Evolutionary conservation across 768 basidiomycete genomes (phyloP).

Genomic region (Trametes cingulata): DNA sequence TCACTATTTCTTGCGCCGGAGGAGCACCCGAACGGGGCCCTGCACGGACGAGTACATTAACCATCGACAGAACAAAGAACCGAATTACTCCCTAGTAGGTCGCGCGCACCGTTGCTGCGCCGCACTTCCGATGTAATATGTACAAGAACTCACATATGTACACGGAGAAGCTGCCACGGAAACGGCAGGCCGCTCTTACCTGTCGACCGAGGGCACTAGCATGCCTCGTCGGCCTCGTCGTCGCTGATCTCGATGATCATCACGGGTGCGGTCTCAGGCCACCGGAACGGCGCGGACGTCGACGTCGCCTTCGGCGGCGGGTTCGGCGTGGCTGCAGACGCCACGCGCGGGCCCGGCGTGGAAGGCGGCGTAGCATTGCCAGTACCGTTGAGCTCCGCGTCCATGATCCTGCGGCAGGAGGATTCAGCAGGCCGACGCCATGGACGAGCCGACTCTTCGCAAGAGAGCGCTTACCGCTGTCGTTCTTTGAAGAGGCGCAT

Average conservation of each 20-base stretch:
- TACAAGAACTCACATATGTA: neutral
- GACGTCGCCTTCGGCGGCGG: neutral
- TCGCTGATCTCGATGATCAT: conserved; percentile 53
- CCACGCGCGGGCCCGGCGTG: neutral
- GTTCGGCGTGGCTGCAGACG: neutral
- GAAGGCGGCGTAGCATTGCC: neutral
- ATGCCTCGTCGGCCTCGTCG: conserved; percentile 42
- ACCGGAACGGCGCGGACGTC: conserved; percentile 26
- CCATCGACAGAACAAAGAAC: neutral
- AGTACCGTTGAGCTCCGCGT: conserved; percentile 31
- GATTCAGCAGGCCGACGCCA: neutral
- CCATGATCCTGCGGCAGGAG: conserved; percentile 37
- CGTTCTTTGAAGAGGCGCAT: conserved; percentile 49
- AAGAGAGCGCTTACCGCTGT: conserved; percentile 43
- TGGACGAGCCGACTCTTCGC: no score
- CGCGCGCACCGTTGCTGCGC: neutral
- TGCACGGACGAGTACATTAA: conserved; percentile 14
- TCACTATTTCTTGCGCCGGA: neutral
- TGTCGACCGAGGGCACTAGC: neutral
- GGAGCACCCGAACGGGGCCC: conserved; percentile 7
- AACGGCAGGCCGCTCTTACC: conserved; percentile 1
- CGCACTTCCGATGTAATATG: neutral
- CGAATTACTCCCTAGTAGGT: conserved; percentile 12
- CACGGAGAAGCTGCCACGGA: neutral
- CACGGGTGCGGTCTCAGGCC: conserved; percentile 48